phyloP scores from a whole-genome alignment of 1,284 basidiomycete species.

The Ustilago vetiveriae region DNA sequence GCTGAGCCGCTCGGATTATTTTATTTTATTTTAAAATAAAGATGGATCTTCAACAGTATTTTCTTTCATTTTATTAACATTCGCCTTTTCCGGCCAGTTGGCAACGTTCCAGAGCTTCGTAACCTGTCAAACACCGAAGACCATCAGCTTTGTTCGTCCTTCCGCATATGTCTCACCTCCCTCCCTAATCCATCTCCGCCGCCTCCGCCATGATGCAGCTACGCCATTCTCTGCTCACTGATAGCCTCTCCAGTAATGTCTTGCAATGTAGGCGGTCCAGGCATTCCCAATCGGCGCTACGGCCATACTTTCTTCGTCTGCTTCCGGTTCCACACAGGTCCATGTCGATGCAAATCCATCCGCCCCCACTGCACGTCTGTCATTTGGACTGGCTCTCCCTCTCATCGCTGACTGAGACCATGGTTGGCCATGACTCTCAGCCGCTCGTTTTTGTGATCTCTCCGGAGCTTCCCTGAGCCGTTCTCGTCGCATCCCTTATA shows the following conservation, averaged over 20 bases:
- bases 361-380: no score
- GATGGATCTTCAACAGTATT: no score
- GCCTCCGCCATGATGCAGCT: slow-evolving; percentile 12
- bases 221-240: background rate
- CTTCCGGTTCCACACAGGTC: slow-evolving; percentile 9
- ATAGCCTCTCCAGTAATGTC: no score
- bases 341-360: background rate
- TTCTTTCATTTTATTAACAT: no score
- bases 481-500: slow-evolving; percentile 21
- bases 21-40: no score
- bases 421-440: no score
- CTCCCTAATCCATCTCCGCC: slow-evolving; percentile 16
- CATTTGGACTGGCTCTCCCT: no score
- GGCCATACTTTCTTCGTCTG: no score
- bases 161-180: slow-evolving; percentile 24
- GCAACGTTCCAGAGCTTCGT: background rate
- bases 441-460: no score
- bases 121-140: slow-evolving; percentile 17
- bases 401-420: slow-evolving; percentile 20
- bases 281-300: no score
- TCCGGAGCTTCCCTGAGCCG: no score
- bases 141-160: background rate
- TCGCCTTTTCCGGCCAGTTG: background rate
- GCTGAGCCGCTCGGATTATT: no score
- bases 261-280: background rate